Evolutionary conservation across 352 stramenopile genomes (phyloP).

Genomic region (Globisporangium emineosum): DNA sequence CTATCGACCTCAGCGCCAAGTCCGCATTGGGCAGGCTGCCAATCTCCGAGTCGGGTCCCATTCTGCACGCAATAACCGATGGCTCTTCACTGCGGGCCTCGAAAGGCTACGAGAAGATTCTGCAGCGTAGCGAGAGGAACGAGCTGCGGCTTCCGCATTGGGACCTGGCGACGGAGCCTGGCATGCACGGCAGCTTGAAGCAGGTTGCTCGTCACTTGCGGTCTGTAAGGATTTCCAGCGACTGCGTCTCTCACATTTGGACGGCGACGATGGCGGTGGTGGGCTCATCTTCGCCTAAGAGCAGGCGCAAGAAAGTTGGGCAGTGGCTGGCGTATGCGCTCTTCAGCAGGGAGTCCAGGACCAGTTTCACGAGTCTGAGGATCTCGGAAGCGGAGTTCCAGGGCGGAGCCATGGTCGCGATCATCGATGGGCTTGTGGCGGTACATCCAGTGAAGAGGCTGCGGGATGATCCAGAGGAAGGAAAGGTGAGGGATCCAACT

Average conservation of each 20-base stretch:
- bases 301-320: neutral
- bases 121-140: neutral
- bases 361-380: neutral
- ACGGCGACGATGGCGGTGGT: neutral
- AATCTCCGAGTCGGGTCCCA: neutral
- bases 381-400: neutral
- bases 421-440: neutral
- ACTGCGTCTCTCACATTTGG: neutral
- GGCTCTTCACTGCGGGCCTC: neutral
- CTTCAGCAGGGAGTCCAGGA: conserved; percentile 6
- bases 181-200: neutral
- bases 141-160: neutral
- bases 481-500: no score
- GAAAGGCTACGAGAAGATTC: neutral
- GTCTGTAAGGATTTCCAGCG: neutral
- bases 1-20: neutral
- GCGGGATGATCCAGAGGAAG: neutral
- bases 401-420: neutral
- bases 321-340: conserved; percentile 7
- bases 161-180: neutral
- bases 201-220: neutral
- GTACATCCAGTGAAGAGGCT: neutral
- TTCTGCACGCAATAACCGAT: neutral
- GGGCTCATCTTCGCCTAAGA: neutral
- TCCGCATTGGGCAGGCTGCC: neutral